Evolutionary conservation across 2,329 filamentous ascomycete genomes (phyloP), one percentile per base, ranked within the genome.

Genomic region (Neonectria hederae): DNA sequence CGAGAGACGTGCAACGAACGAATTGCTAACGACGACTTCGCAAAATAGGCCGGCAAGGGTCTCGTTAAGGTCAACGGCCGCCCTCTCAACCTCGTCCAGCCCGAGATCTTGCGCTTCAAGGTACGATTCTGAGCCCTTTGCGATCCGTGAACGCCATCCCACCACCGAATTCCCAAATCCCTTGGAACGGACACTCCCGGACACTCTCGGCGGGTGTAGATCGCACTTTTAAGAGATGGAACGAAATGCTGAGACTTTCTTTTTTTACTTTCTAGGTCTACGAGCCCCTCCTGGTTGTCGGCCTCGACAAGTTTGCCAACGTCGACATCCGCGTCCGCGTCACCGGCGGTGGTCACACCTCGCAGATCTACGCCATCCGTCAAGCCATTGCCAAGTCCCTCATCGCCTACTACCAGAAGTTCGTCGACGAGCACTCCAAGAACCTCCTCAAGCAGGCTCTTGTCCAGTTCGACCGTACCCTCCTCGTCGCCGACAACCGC

Each of bases 351-450:
- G 96, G 95, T 87, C 95, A 98, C 89, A 94, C 92, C 74, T 97
- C 93, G 67, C 94, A 97, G 85, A 89, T 97, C 85, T 97, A 98
- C 86, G 96, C 96, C 82, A 93, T 98, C 88, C 94, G 96, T 78
- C 96, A 99, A 88, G 95, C 96, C 79, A 98, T 99, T 57, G 90
- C 94, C 87, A 99, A 98, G 90, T 77, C 79, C 66, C 75, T 82
- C 65, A 79, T 82, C 75, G 79, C 94, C 84, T 97, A 97, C 92
- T 98, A 97, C 92, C 95, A 97, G 88, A 97, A 99, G 90, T 99
- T 91, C 87, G 93, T 98, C 85, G 96, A 99, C 82, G 96, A 99
- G 92, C 94, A 98, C 92, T 93, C 92, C 87, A 99, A 99, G 92
- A 97, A 98, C 90, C 89, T 94, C 86, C 90, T 99, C 81, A 99